These are phyloP conservation scores for Turritis glabra DNA, from an alignment of 345 rosid genomes.

Conservation along the genomic window DNA sequence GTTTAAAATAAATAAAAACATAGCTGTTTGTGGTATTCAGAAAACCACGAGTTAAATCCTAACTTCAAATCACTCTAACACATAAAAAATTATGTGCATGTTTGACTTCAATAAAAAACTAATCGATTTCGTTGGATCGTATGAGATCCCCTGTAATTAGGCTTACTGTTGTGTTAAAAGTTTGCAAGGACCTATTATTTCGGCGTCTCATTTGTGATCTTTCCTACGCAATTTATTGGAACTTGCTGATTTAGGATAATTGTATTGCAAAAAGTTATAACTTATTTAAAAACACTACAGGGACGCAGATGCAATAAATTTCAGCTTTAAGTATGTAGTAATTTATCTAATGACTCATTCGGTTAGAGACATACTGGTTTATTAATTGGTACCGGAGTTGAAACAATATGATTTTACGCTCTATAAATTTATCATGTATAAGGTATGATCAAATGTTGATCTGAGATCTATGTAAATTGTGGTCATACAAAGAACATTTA, in stretches of 20 bases:
- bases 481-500: background rate
- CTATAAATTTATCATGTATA: background rate
- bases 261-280: background rate
- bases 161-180: conserved; percentile 24
- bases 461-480: background rate
- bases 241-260: conserved; percentile 15
- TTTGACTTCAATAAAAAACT: background rate
- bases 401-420: background rate
- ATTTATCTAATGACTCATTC: background rate
- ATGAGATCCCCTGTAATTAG: conserved; percentile 13
- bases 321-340: background rate
- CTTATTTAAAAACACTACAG: background rate
- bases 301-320: background rate
- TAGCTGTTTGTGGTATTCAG: too few species aligned
- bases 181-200: conserved; percentile 30
- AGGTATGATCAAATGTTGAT: background rate
- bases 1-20: too few species aligned
- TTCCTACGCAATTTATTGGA: conserved; percentile 5
- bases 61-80: conserved; percentile 6
- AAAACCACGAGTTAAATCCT: too few species aligned
- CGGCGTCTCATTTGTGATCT: conserved; percentile 16
- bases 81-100: background rate
- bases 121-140: conserved; percentile 2
- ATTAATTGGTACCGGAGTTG: background rate
- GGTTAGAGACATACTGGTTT: background rate